Conservation (phyloP, 1,139 yeast species). For the Scheffersomyces cryptocercus region DNA sequence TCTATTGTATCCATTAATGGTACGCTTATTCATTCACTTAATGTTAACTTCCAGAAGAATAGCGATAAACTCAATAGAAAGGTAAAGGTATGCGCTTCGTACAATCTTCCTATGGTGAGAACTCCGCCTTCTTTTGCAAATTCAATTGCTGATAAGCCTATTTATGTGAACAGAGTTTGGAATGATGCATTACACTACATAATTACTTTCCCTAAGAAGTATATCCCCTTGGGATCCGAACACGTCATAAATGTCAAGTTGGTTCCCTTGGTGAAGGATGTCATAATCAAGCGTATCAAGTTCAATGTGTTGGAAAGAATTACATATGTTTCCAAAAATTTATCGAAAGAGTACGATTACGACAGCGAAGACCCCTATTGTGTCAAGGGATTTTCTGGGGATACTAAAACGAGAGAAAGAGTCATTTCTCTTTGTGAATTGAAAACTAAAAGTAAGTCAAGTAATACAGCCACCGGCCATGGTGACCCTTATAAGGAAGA, state of each 20-base stretch:
- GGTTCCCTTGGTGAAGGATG: constrained; percentile 69
- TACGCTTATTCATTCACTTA: constrained; percentile 37
- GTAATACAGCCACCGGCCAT: constrained; percentile 25
- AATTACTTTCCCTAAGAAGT: constrained; percentile 74
- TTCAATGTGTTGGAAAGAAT: constrained; percentile 73
- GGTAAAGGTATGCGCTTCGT: constrained; percentile 28
- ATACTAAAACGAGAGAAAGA: constrained; percentile 48
- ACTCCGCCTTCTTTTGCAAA: constrained; percentile 81
- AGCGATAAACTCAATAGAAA: constrained; percentile 41
- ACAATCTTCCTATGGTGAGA: constrained; percentile 59
- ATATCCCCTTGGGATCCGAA: constrained; percentile 68
- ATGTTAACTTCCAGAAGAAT: constrained; percentile 30
- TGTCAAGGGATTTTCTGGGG: constrained; percentile 19
- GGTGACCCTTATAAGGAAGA: constrained; percentile 61
- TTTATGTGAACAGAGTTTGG: constrained; percentile 83
- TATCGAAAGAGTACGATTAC: constrained; percentile 58
- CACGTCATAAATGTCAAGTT: constrained; percentile 64
- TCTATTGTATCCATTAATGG: constrained; percentile 61
- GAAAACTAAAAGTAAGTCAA: constrained; percentile 50
- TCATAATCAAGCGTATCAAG: constrained; percentile 68
- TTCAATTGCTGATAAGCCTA: constrained; percentile 75
- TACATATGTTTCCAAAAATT: constrained; percentile 58
- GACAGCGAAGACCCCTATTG: constrained; percentile 48
- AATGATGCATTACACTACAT: constrained; percentile 77
- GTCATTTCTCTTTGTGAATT: constrained; percentile 61